phyloP scores from a whole-genome alignment of 2,329 filamentous ascomycete species.

The Pestalotiopsis sp. region DNA sequence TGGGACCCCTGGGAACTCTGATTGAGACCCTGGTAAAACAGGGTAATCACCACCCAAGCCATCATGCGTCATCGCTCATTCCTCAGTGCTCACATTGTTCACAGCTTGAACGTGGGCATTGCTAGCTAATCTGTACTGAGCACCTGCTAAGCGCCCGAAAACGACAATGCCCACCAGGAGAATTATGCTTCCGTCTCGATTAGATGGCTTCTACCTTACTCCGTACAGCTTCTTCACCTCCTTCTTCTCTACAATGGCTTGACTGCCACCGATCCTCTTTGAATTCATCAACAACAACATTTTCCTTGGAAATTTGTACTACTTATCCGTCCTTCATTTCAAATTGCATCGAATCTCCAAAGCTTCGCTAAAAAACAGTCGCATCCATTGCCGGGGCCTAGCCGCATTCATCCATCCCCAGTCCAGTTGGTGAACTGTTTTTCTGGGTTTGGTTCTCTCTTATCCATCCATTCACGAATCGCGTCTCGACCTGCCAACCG shows the following conservation, averaged over 20 bases:
- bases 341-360: not conserved
- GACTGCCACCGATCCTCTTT: no score
- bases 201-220: no score
- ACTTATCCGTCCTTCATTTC: not conserved
- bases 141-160: no score
- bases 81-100: slow-evolving; percentile 3
- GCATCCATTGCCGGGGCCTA: not conserved
- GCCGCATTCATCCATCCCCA: not conserved
- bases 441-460: slow-evolving; percentile 1
- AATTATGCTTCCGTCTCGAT: no score
- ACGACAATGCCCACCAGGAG: no score
- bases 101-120: no score
- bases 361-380: not conserved
- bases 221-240: no score
- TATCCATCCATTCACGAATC: slow-evolving; percentile 9
- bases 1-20: slow-evolving; percentile 12
- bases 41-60: slow-evolving; percentile 7
- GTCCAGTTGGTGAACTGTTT: not conserved
- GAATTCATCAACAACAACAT: no score
- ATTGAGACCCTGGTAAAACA: slow-evolving; percentile 12
- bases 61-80: slow-evolving; percentile 27
- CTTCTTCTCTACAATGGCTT: no score
- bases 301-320: no score
- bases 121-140: no score
- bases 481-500: not conserved